Evolutionary conservation across 306 rosid species (phyloP), one percentile per base, ranked within the genome.

Genomic region (Fagus crenata): DNA sequence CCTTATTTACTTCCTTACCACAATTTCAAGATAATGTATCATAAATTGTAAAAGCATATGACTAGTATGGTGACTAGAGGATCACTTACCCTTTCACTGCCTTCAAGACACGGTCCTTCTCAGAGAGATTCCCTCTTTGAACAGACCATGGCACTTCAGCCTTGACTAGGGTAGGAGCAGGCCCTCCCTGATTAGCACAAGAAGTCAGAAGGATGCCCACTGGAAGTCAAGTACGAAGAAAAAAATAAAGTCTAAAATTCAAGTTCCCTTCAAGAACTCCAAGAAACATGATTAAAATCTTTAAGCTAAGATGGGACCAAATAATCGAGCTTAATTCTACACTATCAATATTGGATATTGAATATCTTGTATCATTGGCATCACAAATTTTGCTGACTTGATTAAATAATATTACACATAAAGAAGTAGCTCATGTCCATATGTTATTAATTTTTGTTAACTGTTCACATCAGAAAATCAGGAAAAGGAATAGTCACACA

Each of bases 131-230:
- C 67, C 81, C 85, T 85, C 83, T 78, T 69, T 61, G 77, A 64
- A 35, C 85, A 36, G 81, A 81, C 88, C 88, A 81, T 46, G 88
- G 88, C 53, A 85, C 81, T 72, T 85, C 83, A 3, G 85, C 85
- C 81, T 81, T 81, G 65, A 81, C 22, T 0, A 81, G 83, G 67
- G 78, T 64, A 69, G 83, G 67, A 70, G 75, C 69, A 37, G 85
- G 65, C 4, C 83, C 81, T 3, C 32, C 85, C 85, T 85, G 79
- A 31, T 74, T 8, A 53, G 54, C 67, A 41, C 36, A 69, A 37
- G 58, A 75, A 18, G 13, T 70, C 63, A 56, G 63, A 22, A 7
- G 18, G 35, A 6, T 56, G 11, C 35, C 32, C 18, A 22, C 13
- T 22, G 63, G 32, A 56, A 22, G 32, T 7, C 13, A 56, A 56